These are phyloP conservation scores for Mycena indigotica DNA, from an alignment of 768 basidiomycete genomes.

Conservation along the genomic window DNA sequence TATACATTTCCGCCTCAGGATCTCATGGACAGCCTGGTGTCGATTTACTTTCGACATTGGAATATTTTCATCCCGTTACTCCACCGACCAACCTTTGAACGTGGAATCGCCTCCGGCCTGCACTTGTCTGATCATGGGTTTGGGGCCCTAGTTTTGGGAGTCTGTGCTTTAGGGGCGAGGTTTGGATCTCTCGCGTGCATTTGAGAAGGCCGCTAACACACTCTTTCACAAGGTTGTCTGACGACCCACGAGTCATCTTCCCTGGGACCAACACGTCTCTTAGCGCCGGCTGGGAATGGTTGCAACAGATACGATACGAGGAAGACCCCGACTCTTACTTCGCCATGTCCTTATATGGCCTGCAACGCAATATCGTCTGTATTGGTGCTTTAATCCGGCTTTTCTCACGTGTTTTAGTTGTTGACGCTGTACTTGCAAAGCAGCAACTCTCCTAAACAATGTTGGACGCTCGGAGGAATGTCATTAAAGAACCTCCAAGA, in stretches of 20 bases:
- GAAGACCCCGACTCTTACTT: conserved; percentile 20
- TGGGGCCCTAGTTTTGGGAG: conserved; percentile 46
- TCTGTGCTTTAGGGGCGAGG: conserved; percentile 43
- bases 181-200: background rate
- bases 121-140: conserved; percentile 45
- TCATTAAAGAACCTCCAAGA: conserved; percentile 9
- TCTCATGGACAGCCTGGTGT: conserved; percentile 44
- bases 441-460: background rate
- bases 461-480: conserved; percentile 10
- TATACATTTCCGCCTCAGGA: conserved; percentile 35
- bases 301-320: conserved; percentile 6
- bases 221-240: conserved; percentile 40
- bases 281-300: conserved; percentile 29
- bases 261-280: conserved; percentile 25
- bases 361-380: conserved; percentile 13
- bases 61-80: conserved; percentile 49
- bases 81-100: conserved; percentile 53
- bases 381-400: background rate
- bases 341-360: conserved; percentile 3
- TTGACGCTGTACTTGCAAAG: conserved; percentile 16
- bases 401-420: conserved; percentile 3
- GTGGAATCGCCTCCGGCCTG: conserved; percentile 36
- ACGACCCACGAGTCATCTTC: conserved; percentile 44
- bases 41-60: conserved; percentile 48
- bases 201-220: background rate